Conservation (phyloP, 371 early-diverging fungal genomes). For the Mortierella sp. region DNA sequence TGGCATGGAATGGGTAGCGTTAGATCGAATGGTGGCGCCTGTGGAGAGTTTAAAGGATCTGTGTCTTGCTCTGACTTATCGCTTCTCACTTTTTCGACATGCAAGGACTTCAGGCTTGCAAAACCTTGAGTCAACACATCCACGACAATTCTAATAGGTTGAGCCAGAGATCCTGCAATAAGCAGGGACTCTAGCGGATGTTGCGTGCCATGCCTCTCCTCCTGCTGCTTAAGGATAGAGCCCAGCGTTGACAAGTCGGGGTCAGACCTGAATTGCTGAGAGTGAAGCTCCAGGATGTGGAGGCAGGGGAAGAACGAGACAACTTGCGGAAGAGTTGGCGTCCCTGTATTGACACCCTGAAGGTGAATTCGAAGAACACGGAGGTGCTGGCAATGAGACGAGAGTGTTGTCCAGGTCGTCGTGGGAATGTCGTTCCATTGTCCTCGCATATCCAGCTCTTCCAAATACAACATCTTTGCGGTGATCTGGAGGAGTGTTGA, state of each 20-base stretch:
- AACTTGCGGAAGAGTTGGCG: constrained; percentile 17
- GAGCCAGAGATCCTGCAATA: constrained; percentile 21
- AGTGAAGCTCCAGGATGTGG: constrained; percentile 5
- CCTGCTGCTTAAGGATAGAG: background rate
- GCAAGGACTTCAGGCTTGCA: background rate
- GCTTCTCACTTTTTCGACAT: background rate
- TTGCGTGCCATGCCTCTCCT: background rate
- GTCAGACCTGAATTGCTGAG: constrained; percentile 19
- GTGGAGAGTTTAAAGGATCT: background rate
- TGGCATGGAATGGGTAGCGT: background rate
- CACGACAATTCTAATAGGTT: constrained; percentile 23
- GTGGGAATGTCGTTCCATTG: constrained; percentile 20
- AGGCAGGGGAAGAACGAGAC: constrained; percentile 26
- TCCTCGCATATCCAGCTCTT: constrained; percentile 30
- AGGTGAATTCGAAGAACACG: constrained; percentile 17
- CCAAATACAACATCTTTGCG: constrained; percentile 22
- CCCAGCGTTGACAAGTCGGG: constrained; percentile 29
- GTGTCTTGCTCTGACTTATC: background rate
- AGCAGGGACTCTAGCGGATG: constrained; percentile 27
- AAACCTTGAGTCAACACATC: background rate
- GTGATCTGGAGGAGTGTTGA: background rate
- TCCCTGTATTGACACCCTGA: constrained; percentile 9
- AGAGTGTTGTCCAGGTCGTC: constrained; percentile 22
- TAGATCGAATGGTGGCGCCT: background rate
- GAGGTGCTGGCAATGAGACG: constrained; percentile 19